Evolutionary conservation across 2,329 filamentous ascomycete genomes (phyloP).

Genomic region (Talaromyces sp.): DNA sequence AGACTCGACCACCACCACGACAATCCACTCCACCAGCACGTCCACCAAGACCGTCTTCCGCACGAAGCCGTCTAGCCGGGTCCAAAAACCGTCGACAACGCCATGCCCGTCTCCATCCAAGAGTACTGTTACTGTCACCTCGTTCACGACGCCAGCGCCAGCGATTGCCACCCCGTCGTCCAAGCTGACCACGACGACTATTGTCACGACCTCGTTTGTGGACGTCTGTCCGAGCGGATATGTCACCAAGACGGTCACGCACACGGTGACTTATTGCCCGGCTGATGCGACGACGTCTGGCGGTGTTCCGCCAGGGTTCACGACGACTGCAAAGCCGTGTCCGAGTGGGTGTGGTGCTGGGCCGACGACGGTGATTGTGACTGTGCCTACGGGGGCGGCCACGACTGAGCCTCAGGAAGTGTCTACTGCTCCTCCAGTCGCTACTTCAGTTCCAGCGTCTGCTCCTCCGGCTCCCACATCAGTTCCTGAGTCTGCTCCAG

Average conservation of each 20-base stretch:
- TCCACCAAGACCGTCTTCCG: not conserved
- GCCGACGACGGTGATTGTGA: slow-evolving; percentile 35
- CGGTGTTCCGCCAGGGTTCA: slow-evolving; percentile 30
- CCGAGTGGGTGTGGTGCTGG: slow-evolving; percentile 29
- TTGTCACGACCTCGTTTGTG: slow-evolving; percentile 36
- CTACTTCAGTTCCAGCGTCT: not conserved
- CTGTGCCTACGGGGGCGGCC: slow-evolving; percentile 17
- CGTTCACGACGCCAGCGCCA: not conserved
- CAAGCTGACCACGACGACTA: slow-evolving; percentile 27
- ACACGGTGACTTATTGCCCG: slow-evolving; percentile 34
- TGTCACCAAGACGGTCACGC: slow-evolving; percentile 35
- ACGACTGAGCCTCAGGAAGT: not conserved
- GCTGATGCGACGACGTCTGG: slow-evolving; percentile 20
- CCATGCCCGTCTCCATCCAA: not conserved
- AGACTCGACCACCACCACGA: not conserved
- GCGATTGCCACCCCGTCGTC: slow-evolving; percentile 2
- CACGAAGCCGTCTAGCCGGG: not conserved
- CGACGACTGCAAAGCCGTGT: slow-evolving; percentile 37
- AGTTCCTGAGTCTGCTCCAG: not conserved
- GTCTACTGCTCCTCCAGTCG: not conserved
- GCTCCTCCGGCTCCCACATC: not conserved
- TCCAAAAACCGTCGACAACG: not conserved
- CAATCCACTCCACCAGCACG: slow-evolving; percentile 2
- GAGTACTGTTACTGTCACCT: slow-evolving; percentile 5
- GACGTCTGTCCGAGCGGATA: slow-evolving; percentile 40